Conservation (phyloP, 1,139 yeast species). For the Saccharomyces hybrid region DNA sequence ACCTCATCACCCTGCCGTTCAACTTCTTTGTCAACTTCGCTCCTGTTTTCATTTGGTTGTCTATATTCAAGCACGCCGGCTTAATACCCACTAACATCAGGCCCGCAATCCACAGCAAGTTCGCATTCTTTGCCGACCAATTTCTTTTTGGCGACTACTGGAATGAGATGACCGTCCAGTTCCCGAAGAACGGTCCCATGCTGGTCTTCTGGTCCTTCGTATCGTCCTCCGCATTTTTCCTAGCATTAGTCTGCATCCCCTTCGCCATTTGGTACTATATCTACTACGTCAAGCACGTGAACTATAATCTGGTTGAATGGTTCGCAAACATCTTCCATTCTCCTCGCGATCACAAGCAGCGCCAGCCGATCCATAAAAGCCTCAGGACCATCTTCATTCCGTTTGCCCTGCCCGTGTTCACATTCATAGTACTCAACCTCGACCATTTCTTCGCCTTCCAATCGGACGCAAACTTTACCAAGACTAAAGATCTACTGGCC, state of each 20-base stretch:
- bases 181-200: conserved; percentile 2
- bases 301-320: conserved; percentile 22
- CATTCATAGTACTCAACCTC: conserved; percentile 30
- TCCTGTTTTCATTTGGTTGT: conserved; percentile 51
- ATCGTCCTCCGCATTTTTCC: conserved; percentile 6
- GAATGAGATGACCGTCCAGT: conserved; percentile 20
- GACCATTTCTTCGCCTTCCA: conserved; percentile 35
- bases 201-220: conserved; percentile 1
- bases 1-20: conserved; percentile 34
- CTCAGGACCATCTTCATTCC: conserved; percentile 18
- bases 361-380: conserved; percentile 12
- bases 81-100: conserved; percentile 48
- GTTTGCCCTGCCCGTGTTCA: conserved; percentile 20
- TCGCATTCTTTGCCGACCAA: conserved; percentile 24
- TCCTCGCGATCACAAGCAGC: conserved; percentile 9
- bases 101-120: conserved; percentile 42
- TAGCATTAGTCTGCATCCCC: conserved; percentile 10
- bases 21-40: conserved; percentile 45
- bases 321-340: conserved; percentile 20
- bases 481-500: conserved; percentile 46
- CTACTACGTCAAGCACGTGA: conserved; percentile 17
- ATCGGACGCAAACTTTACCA: conserved; percentile 28
- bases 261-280: conserved; percentile 21
- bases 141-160: conserved; percentile 30
- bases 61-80: conserved; percentile 54